A percentile compares a stretch with the other conserved stretches of the same genome.
These are phyloP conservation scores for Nevesoporus exiguus DNA, from an alignment of 768 basidiomycete species.

Conservation along the genomic window DNA sequence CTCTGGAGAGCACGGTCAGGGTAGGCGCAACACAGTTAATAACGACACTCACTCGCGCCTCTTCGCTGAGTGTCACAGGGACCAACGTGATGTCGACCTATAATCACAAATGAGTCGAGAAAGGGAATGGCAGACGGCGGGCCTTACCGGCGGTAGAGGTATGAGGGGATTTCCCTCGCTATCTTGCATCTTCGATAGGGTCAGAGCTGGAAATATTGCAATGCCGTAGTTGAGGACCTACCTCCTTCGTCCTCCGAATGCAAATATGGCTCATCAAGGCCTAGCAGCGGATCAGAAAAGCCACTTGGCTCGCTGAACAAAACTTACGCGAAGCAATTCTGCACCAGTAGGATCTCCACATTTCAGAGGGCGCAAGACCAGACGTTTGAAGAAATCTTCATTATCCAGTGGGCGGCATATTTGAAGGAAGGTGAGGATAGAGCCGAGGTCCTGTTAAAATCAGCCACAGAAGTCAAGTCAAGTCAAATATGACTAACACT, in stretches of 20 bases:
- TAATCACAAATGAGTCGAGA: conserved; percentile 4
- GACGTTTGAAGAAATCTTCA: conserved; percentile 75
- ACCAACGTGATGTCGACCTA: conserved; percentile 78
- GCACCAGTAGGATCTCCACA: conserved; percentile 63
- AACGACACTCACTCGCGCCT: conserved; percentile 53
- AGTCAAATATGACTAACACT: conserved; percentile 37
- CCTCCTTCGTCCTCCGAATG: conserved; percentile 83
- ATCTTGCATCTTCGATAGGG: conserved; percentile 71
- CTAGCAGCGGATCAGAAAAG: conserved; percentile 34
- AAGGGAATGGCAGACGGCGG: not conserved
- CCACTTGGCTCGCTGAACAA: not conserved
- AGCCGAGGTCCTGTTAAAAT: conserved; percentile 72
- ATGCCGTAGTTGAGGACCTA: conserved; percentile 18
- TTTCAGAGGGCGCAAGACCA: conserved; percentile 76
- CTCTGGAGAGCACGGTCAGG: conserved; percentile 33
- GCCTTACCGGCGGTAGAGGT: conserved; percentile 63
- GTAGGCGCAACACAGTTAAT: not conserved
- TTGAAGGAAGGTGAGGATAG: conserved; percentile 76
- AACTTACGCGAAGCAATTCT: conserved; percentile 63
- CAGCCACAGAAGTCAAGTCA: not conserved
- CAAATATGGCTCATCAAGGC: conserved; percentile 76
- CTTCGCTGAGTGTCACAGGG: conserved; percentile 59
- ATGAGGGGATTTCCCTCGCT: conserved; percentile 68
- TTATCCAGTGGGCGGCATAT: conserved; percentile 86
- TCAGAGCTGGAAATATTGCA: conserved; percentile 14